These are phyloP conservation scores for Euphorbia schlechtendalii DNA, from an alignment of 441 rosid species.

Conservation along the genomic window DNA sequence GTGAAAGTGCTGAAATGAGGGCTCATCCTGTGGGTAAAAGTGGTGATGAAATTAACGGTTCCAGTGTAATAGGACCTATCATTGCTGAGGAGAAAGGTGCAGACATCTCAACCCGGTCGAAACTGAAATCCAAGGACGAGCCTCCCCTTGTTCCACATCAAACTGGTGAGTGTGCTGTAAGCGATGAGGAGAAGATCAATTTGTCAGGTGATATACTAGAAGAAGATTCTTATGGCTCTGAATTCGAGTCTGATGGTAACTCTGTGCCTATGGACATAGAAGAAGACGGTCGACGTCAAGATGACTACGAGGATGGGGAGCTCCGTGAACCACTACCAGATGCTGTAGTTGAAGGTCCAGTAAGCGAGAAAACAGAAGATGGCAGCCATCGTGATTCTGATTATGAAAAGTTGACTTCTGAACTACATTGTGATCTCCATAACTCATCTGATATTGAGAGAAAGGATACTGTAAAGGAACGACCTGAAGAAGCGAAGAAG, in stretches of 20 bases:
- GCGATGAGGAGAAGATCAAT: constrained; percentile 60
- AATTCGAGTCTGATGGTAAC: constrained; percentile 46
- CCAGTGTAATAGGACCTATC: constrained; percentile 26
- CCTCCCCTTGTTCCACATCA: constrained; percentile 26
- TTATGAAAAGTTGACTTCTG: constrained; percentile 19
- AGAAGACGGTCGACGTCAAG: constrained; percentile 32
- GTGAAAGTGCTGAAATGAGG: constrained; percentile 19
- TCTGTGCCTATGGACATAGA: constrained; percentile 35
- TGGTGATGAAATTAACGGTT: constrained; percentile 23
- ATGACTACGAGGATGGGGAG: constrained; percentile 59
- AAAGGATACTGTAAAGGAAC: constrained; percentile 23
- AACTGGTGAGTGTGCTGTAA: constrained; percentile 34
- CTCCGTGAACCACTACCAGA: constrained; percentile 38
- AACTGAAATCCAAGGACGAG: constrained; percentile 24
- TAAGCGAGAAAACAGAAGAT: constrained; percentile 22
- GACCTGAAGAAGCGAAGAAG: constrained; percentile 26
- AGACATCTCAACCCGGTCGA: constrained; percentile 21
- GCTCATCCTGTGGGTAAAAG: constrained; percentile 22
- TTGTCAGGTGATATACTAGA: constrained; percentile 43
- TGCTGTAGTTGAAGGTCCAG: constrained; percentile 19
- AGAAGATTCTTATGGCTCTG: constrained; percentile 40
- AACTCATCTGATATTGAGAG: constrained; percentile 28
- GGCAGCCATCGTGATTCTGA: constrained; percentile 25
- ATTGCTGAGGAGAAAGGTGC: constrained; percentile 25
- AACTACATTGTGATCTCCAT: constrained; percentile 16